Conservation (phyloP, 2,329 filamentous ascomycete species). For the Lasiodiplodia hormozganensis region DNA sequence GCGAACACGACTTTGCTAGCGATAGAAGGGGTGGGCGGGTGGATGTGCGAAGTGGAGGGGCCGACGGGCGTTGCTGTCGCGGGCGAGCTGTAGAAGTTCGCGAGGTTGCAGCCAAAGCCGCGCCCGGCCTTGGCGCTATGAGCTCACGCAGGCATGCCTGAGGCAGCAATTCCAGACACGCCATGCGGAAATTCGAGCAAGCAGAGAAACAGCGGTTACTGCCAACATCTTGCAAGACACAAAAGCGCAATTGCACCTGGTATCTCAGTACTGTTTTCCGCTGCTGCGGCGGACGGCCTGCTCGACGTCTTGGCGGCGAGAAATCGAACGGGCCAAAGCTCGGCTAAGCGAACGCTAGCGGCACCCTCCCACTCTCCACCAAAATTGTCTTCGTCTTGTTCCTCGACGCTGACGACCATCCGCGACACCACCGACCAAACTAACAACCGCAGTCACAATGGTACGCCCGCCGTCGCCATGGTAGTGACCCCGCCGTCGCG, state of each 20-base stretch:
- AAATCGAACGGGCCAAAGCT: constrained; percentile 24
- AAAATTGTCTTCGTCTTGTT: constrained; percentile 30
- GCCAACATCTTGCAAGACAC: background rate
- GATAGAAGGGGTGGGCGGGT: background rate
- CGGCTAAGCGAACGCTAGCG: constrained; percentile 30
- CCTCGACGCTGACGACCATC: constrained; percentile 36
- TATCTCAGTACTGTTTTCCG: background rate
- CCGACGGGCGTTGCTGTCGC: constrained; percentile 16
- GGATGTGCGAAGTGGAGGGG: constrained; percentile 5
- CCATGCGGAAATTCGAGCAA: background rate
- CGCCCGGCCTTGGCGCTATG: constrained; percentile 27
- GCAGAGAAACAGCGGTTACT: background rate
- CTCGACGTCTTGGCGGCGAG: constrained; percentile 13
- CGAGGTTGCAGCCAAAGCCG: constrained; percentile 22
- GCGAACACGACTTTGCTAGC: constrained; percentile 45
- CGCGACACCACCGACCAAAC: constrained; percentile 39
- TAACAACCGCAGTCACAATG: constrained; percentile 50
- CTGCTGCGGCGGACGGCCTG: background rate
- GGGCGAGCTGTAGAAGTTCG: constrained; percentile 28
- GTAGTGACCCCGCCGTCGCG: constrained; percentile 14
- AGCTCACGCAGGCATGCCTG: constrained; percentile 11
- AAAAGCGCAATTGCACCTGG: background rate
- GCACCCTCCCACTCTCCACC: constrained; percentile 30
- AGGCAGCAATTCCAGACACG: constrained; percentile 1
- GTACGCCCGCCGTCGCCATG: constrained; percentile 36